Evolutionary conservation across 345 rosid species (phyloP), one percentile per base, ranked within the genome.

Genomic region (Citrus hindsii): DNA sequence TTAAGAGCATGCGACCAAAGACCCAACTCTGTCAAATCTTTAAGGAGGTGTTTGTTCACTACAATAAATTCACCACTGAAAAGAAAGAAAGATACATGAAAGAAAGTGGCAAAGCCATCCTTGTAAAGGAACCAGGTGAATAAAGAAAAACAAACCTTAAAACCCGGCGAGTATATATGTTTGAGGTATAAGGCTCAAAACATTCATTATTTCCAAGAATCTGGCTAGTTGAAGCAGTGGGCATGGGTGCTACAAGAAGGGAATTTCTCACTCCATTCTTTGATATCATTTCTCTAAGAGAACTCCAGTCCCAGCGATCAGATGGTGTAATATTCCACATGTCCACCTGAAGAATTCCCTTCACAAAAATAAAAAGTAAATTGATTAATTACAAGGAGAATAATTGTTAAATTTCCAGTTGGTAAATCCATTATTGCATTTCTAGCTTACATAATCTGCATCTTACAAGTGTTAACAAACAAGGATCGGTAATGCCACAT

Each of bases 21-120:
- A 25, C 27, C 27, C 27, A 25, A 25, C 27, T 25, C 27, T 25
- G 27, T 25, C 27, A 25, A 25, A 25, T 92, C 97, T 68, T 90
- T 90, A 79, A 95, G 97, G 79, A 93, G 97, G 85, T 95, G 98
- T 75, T 93, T 93, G 87, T 95, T 95, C 82, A 93, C 98, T 33
- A 91, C 95, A 56, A 92, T 94, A 75, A 91, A 92, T 81, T 94
- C 97, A 76, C 94, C 96, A 5, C 98, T 92, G 86, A 42, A 82
- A 69, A 70, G 5, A 63, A 48, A 10, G 72, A 71, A 10, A 65
- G 28, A 59, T n/a, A 59, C 27, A 22, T 28, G 7, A 28, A 32
- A 63, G 22, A 63, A 13, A 28, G 38, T 28, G 27, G 48, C 14
- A 21, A 67, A 38, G 27, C 51, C 6, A 67, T 67, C 48, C 70